Base-by-base conservation (phyloP, 768 basidiomycete genomes). In the Panellus pusillus region DNA sequence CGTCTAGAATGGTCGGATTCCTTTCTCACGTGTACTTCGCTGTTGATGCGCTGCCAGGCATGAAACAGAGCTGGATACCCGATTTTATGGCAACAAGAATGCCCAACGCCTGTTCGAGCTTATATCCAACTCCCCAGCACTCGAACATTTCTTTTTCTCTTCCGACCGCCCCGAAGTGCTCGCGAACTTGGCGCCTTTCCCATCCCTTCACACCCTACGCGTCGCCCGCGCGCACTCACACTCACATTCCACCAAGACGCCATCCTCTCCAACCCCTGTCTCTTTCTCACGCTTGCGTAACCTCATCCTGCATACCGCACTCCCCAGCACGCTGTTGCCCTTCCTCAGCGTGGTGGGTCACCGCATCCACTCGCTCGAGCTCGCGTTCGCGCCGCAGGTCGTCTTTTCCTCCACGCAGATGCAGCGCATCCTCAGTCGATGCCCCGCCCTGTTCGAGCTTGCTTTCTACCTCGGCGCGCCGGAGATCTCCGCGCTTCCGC, bases 381-480 rank as follows among this genome's bases (percentile, higher is more conserved):
- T 58, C 38, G 48, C 52, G 13, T 58, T 58, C 17, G 19, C 57
- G 3, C 57, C 57, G 12, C 57, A 58, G 44, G 5, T 50, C 19
- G 45, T 47, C 11, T 47, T 58, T 36, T 54, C 57, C 2, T 2
- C 48, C 0, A 43, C n/a, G n/a, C 47, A 50, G 37, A 46, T 58
- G 57, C 52, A 47, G 19, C 52, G 52, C 19, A 38, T 54, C 44
- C 44, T 58, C 38, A 14, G 15, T 0, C 52, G 48, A 37, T 49
- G 39, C 13, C 52, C 47, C 1, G 39, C 19, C 1, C 28, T 58
- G 32, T 32, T 42, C 9, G 57, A 58, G 35, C 32, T 58, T 19
- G 47, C 39, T 1, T 58, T 27, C 44, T 38, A n/a, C 19, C 31
- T 58, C 14, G 57, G 57, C 11, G 57, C 57, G 18, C 57, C 57